Percentiles rank a stretch among this genome's conserved stretches.
Evolutionary conservation across 2,329 filamentous ascomycete species (phyloP).

Genomic region (Pseudogymnoascus sp.): DNA sequence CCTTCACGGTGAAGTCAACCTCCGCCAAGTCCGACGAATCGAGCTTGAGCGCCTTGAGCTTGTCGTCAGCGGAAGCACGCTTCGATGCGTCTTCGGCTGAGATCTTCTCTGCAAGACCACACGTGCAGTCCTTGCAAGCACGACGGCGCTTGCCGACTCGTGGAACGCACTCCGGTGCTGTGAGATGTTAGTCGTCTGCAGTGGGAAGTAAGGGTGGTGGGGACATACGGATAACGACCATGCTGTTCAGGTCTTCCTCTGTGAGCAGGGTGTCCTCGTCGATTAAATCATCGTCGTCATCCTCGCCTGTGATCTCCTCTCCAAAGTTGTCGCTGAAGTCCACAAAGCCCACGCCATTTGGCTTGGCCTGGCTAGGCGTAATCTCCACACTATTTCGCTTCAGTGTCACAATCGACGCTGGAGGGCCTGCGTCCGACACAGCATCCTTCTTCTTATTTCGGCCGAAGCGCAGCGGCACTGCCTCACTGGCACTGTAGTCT

Average conservation of each 20-base stretch:
- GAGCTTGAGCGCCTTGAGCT: constrained; percentile 61
- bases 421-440: constrained; percentile 16
- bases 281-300: constrained; percentile 73
- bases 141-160: constrained; percentile 81
- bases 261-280: constrained; percentile 83
- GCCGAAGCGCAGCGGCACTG: constrained; percentile 49
- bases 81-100: constrained; percentile 74
- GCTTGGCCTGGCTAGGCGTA: constrained; percentile 22
- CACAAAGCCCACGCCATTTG: constrained; percentile 58
- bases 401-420: constrained; percentile 26
- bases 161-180: constrained; percentile 78
- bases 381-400: constrained; percentile 24
- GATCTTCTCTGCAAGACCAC: constrained; percentile 77
- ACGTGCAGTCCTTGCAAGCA: constrained; percentile 97
- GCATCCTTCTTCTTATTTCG: constrained; percentile 46
- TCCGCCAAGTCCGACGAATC: constrained; percentile 73
- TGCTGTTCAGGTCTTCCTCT: constrained; percentile 72
- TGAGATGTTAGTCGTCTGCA: constrained; percentile 10
- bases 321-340: constrained; percentile 58
- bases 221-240: constrained; percentile 70
- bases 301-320: constrained; percentile 42
- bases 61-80: constrained; percentile 54
- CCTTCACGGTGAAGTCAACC: constrained; percentile 94
- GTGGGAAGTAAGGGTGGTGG: constrained; percentile 1
- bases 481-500: constrained; percentile 35